phyloP scores from a whole-genome alignment of 2,329 filamentous ascomycete genomes.

The Aspergillus sp. region DNA sequence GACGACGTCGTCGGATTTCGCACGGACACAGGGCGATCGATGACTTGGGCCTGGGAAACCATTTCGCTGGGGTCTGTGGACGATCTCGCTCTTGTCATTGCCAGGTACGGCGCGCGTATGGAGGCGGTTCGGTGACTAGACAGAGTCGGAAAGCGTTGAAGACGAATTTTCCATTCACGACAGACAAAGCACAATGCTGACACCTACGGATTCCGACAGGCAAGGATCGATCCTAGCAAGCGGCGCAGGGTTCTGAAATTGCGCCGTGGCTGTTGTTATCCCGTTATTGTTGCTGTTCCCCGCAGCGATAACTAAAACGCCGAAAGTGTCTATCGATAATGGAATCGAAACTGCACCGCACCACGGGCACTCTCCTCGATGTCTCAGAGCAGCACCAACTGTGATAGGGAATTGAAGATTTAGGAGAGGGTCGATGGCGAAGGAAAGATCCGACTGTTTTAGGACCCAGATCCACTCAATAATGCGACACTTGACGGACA shows the following conservation, averaged over 20 bases:
- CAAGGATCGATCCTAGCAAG: too few relatives aligned
- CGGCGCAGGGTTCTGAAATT: neutral
- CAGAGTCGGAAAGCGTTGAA: constrained; percentile 4
- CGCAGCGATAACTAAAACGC: constrained; percentile 1
- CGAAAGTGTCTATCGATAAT: neutral
- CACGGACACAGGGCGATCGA: constrained; percentile 48
- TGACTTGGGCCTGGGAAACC: constrained; percentile 38
- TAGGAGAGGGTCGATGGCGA: neutral
- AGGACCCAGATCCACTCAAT: neutral
- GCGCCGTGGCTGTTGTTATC: neutral
- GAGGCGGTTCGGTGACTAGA: neutral
- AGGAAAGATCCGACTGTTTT: neutral
- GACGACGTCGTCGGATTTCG: constrained; percentile 50
- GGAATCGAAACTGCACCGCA: neutral
- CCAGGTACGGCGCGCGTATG: constrained; percentile 4
- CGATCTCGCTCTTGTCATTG: constrained; percentile 12
- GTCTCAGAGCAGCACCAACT: too few relatives aligned
- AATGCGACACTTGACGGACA: neutral
- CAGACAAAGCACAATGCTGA: neutral
- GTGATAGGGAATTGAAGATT: neutral
- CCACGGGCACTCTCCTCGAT: neutral
- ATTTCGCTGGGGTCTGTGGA: constrained; percentile 14
- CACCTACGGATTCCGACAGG: too few relatives aligned
- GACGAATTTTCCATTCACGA: neutral
- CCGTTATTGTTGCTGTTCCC: neutral